phyloP scores from a whole-genome alignment of 192 early-diverging fungal species.

The Coemansia reversa region DNA sequence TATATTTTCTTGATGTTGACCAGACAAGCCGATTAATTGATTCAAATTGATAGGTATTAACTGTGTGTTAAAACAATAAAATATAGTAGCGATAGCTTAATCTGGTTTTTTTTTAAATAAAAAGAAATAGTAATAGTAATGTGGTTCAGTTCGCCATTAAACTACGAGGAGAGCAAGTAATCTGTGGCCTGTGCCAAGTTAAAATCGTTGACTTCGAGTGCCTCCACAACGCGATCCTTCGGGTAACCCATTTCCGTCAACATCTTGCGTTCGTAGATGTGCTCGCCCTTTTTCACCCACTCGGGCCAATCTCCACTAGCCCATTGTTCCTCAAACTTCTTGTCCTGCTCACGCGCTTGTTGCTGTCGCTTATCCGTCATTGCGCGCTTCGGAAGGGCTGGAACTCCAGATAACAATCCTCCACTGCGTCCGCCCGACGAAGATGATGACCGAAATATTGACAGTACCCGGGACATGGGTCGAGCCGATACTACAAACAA shows the following conservation, averaged over 20 bases:
- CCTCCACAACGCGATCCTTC: slow-evolving; percentile 56
- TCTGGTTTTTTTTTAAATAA: not conserved
- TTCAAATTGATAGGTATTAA: too few relatives aligned
- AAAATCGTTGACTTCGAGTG: slow-evolving; percentile 57
- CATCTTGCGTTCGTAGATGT: slow-evolving; percentile 38
- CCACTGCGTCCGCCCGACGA: slow-evolving; percentile 24
- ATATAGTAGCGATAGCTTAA: too few relatives aligned
- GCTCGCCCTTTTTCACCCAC: slow-evolving; percentile 48
- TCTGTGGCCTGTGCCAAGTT: slow-evolving; percentile 53
- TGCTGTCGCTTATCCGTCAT: slow-evolving; percentile 41
- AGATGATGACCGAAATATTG: slow-evolving; percentile 49
- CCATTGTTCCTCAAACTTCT: slow-evolving; percentile 52
- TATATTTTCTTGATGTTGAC: too few relatives aligned
- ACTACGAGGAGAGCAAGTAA: slow-evolving; percentile 46
- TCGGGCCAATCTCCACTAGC: slow-evolving; percentile 49
- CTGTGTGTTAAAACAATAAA: too few relatives aligned
- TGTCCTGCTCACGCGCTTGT: slow-evolving; percentile 33
- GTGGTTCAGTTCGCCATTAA: not conserved
- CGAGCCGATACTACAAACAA: slow-evolving; percentile 43
- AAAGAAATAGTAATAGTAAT: not conserved
- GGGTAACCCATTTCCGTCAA: slow-evolving; percentile 54
- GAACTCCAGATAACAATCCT: slow-evolving; percentile 5
- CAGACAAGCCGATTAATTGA: too few relatives aligned
- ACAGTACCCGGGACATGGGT: slow-evolving; percentile 54
- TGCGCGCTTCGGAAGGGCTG: slow-evolving; percentile 21